Conservation (phyloP, 306 rosid species). For the Fagus crenata region DNA sequence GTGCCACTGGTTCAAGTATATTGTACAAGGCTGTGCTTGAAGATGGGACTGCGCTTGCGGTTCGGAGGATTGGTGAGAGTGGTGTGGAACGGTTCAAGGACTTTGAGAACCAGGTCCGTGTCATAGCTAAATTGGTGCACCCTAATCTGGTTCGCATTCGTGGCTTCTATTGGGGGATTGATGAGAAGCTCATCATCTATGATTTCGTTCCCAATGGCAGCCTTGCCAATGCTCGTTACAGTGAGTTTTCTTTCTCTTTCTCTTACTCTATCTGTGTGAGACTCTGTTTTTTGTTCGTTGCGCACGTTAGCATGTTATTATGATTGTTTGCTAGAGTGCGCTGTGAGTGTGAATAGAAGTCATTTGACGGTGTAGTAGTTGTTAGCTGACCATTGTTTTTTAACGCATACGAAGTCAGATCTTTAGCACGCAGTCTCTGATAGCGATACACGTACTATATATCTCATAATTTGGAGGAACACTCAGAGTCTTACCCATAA, state of each 20-base stretch:
- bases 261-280: not conserved
- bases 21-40: constrained; percentile 94
- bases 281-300: not conserved
- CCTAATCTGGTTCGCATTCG: constrained; percentile 83
- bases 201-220: constrained; percentile 92
- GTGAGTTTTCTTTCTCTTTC: constrained; percentile 40
- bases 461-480: not conserved
- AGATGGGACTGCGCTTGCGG: constrained; percentile 77
- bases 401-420: constrained; percentile 53
- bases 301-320: constrained; percentile 16
- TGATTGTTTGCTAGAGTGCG: constrained; percentile 30
- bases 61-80: constrained; percentile 84
- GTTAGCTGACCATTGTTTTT: constrained; percentile 39
- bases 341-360: not conserved
- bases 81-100: constrained; percentile 81
- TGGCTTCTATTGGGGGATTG: constrained; percentile 85
- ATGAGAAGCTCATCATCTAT: constrained; percentile 89
- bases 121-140: constrained; percentile 77
- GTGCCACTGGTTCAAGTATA: constrained; percentile 94
- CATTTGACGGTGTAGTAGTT: constrained; percentile 62
- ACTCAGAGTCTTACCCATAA: not conserved
- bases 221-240: constrained; percentile 93
- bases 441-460: not conserved
- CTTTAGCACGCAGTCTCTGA: not conserved
- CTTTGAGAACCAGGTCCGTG: constrained; percentile 72